Evolutionary conservation across 129 eudicot genomes (phyloP), one percentile per base, ranked within the genome.

Genomic region (Glebionis coronaria): DNA sequence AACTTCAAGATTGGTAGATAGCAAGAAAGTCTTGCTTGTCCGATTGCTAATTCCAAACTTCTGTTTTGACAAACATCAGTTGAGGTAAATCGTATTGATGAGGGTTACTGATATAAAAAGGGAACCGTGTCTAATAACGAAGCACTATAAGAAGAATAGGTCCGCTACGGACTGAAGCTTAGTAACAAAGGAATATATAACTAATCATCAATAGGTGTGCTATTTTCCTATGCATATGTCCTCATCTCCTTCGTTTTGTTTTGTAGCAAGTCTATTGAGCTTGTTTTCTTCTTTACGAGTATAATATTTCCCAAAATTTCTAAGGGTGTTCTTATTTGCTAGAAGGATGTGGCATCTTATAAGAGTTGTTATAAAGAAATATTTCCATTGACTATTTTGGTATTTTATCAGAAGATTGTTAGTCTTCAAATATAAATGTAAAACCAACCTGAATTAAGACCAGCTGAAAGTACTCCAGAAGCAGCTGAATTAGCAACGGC

Each of bases 401-500:
- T 56, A n/a, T 23, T 56, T 23, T 14, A 19, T 44, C 16, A 18
- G 3, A 9, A n/a, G 56, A 56, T 50, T 47, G 11, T n/a, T 73
- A 18, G 29, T 23, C 56, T 18, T 23, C 16, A 70, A 28, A 65
- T 56, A 47, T n/a, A 71, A 23, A 65, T 10, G 62, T 52, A 58
- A 72, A 67, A 23, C 54, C 7, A 56, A 92, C 98, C 98, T 79
- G 98, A 86, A 74, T 73, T 88, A 62, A 93, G 73, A 49, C 88
- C 91, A 50, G 98, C 98, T 40, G 96, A 82, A 20, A 82, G 90
- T 55, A 93, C 90, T 58, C 98, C 98, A 54, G 98, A 93, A 61
- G 96, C 87, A 46, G 95, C 90, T 16, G 97, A 78, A 81, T 90
- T 90, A 42, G 88, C 95, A 45, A 90, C 97, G 52, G 97, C 95